These are phyloP conservation scores for Trichosporon faecale DNA, from an alignment of 1,284 basidiomycete species.

Conservation along the genomic window DNA sequence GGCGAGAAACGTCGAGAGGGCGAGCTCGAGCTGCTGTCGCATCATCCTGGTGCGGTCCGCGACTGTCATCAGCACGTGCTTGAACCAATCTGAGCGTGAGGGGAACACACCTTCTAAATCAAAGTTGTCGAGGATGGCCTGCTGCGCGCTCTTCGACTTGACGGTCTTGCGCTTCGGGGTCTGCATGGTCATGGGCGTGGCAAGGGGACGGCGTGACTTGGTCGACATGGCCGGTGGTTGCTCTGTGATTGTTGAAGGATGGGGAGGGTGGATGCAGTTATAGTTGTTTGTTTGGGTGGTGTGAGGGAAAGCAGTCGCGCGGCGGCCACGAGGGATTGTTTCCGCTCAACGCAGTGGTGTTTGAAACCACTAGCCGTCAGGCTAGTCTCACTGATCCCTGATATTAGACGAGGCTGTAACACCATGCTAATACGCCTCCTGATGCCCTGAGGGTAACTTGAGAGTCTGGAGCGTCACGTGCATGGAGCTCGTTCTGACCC, in stretches of 20 bases:
- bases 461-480: too few relatives aligned
- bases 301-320: constrained; percentile 6
- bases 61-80: neutral
- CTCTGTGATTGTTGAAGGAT: neutral
- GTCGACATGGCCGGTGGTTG: constrained; percentile 18
- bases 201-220: constrained; percentile 27
- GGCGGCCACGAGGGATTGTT: neutral
- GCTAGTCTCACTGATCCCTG: neutral
- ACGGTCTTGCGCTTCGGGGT: constrained; percentile 25
- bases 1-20: constrained; percentile 41
- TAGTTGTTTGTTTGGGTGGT: neutral
- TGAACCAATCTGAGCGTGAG: neutral
- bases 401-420: neutral
- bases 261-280: neutral
- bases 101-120: constrained; percentile 51
- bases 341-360: neutral
- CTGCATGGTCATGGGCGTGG: constrained; percentile 17
- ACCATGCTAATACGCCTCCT: neutral
- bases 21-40: constrained; percentile 30
- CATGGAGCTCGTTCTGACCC: too few relatives aligned
- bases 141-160: constrained; percentile 26
- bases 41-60: constrained; percentile 14
- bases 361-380: too few relatives aligned
- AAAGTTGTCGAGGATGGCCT: constrained; percentile 50
- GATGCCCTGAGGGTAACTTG: too few relatives aligned